Percentiles rank a stretch among this genome's conserved stretches.
Conservation (phyloP, 2,329 filamentous ascomycete genomes). For the Fusarium pseudoanthophilum region DNA sequence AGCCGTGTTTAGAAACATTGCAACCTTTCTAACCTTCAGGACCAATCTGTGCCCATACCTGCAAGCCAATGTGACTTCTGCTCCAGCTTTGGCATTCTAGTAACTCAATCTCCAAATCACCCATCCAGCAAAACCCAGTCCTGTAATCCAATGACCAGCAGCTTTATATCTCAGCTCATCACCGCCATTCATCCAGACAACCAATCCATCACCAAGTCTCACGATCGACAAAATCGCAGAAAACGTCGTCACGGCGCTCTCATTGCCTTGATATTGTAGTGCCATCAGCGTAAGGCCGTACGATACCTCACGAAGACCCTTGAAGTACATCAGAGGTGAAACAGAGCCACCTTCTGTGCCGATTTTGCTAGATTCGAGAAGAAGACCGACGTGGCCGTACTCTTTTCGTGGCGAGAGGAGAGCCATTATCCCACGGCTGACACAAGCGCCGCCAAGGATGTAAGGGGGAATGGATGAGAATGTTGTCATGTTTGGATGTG, state of each 20-base stretch:
- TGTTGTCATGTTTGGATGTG: constrained; percentile 18
- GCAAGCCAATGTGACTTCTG: fast-evolving
- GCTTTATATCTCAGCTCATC: constrained; percentile 37
- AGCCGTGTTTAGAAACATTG: too few relatives aligned
- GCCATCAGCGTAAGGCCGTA: constrained; percentile 47
- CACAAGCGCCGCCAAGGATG: constrained; percentile 39
- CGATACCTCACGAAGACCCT: constrained; percentile 49
- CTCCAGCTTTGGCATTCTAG: neutral
- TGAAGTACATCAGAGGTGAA: constrained; percentile 51
- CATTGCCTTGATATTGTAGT: constrained; percentile 46
- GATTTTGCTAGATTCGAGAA: constrained; percentile 20
- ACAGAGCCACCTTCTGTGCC: neutral
- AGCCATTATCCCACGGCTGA: constrained; percentile 42
- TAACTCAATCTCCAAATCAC: constrained; percentile 39
- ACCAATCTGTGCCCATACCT: too few relatives aligned
- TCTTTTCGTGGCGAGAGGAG: constrained; percentile 38
- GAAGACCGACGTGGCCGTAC: constrained; percentile 41
- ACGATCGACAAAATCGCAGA: constrained; percentile 45
- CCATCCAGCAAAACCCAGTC: constrained; percentile 42
- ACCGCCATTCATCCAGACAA: constrained; percentile 49
- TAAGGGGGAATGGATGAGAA: constrained; percentile 42
- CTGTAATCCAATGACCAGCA: constrained; percentile 44
- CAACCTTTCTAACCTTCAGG: too few relatives aligned
- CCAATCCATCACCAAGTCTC: constrained; percentile 47
- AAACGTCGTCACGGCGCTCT: constrained; percentile 45